These are phyloP conservation scores for Dendrobium chrysotoxum DNA, from an alignment of 106 monocot species.

Conservation along the genomic window DNA sequence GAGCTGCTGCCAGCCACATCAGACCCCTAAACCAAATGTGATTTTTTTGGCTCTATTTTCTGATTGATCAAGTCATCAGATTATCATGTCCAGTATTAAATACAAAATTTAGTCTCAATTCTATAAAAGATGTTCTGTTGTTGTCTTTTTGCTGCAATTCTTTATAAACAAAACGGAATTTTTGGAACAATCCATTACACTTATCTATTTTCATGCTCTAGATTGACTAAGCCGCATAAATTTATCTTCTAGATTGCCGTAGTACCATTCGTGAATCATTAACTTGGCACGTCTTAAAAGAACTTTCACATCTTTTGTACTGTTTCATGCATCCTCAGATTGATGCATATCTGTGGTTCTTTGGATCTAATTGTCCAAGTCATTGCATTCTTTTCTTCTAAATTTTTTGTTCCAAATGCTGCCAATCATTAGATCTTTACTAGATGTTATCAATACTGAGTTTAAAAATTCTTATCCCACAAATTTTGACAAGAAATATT, in stretches of 20 bases:
- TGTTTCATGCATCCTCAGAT: not conserved
- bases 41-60: not conserved
- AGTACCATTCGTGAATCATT: not conserved
- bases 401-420: not conserved
- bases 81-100: not conserved
- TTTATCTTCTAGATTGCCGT: not conserved
- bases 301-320: not conserved
- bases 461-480: too few species aligned
- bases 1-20: too few species aligned
- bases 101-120: not conserved
- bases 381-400: too few species aligned
- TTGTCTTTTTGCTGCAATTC: not conserved
- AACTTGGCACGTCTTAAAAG: too few species aligned
- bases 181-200: not conserved
- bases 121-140: not conserved
- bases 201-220: too few species aligned
- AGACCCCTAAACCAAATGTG: too few species aligned
- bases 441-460: not conserved
- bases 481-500: not conserved
- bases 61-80: not conserved
- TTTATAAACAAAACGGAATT: not conserved
- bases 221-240: too few species aligned
- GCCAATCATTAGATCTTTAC: not conserved
- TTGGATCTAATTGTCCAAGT: too few species aligned
- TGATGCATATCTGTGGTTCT: not conserved